Base-by-base conservation (phyloP, 2,329 filamentous ascomycete species). In the Monosporascus sp. region DNA sequence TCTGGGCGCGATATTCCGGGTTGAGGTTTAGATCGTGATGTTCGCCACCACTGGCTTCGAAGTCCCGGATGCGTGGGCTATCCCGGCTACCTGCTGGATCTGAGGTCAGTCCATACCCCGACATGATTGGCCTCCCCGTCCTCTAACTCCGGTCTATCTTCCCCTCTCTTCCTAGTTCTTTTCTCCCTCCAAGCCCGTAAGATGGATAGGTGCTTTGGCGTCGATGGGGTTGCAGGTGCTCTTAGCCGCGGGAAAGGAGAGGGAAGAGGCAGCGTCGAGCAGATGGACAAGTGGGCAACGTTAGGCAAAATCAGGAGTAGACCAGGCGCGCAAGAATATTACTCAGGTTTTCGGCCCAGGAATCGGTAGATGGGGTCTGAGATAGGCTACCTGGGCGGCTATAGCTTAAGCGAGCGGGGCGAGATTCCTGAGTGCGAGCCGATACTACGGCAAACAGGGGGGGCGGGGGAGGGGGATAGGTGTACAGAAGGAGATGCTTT, bases 51-150 rank as follows among this genome's bases (percentile, higher is more conserved):
- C 52, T 51, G 59, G 69, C 64, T 53, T 76, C 72, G 54, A 73
- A 72, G 55, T 79, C 77, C 75, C 74, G 58, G 73, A 70, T 15
- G 52, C 58, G 46, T 60, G 58, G 61, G 50, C 60, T 65, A 48
- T 57, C 59, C 58, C 60, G 62, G 38, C 57, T 62, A 54, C 58
- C 63, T 66, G 57, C 49, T 54, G 58, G 56, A 55, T 58, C 58
- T 44, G 52, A 56, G 5, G 63, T 69, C 62, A 68, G 65, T 60
- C 62, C 62, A 54, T 58, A 60, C 45, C 49, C 52, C 57, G 62
- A 60, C 65, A 67, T 67, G 20, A 51, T 58, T 59, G 46, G 44
- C 49, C 46, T 20, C 53, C 49, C 52, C 50, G 55, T 54, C 52
- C 57, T 50, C 50, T 50, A 27, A 27, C 27, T 27, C 27, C 27